Conservation (phyloP, 2,329 filamentous ascomycete species). For the Aspergillus ochraceoroseus region DNA sequence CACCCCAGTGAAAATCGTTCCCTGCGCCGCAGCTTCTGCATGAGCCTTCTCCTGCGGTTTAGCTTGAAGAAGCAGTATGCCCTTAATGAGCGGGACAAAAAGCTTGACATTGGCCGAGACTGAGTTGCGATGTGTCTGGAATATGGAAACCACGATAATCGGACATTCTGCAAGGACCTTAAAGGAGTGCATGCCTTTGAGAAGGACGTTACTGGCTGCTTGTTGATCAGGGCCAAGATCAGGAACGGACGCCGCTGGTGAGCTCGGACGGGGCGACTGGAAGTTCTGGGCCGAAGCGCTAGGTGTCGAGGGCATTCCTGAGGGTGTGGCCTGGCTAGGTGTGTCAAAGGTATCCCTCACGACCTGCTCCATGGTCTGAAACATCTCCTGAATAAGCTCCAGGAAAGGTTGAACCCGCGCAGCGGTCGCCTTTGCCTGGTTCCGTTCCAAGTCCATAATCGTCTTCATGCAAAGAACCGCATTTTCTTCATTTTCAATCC, state of each 20-base stretch:
- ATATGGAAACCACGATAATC: slow-evolving; percentile 97
- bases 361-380: slow-evolving; percentile 88
- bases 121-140: slow-evolving; percentile 79
- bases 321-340: slow-evolving; percentile 52
- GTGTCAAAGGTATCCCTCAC: slow-evolving; percentile 94
- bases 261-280: slow-evolving; percentile 83
- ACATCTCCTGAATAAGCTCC: slow-evolving; percentile 88
- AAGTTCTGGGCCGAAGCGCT: slow-evolving; percentile 59
- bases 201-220: slow-evolving; percentile 71
- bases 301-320: slow-evolving; percentile 51
- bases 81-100: slow-evolving; percentile 92
- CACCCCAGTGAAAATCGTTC: slow-evolving; percentile 84
- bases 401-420: slow-evolving; percentile 85
- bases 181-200: slow-evolving; percentile 97
- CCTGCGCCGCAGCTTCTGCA: slow-evolving; percentile 70
- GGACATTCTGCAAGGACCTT: slow-evolving; percentile 97
- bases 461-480: slow-evolving; percentile 98
- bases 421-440: slow-evolving; percentile 77
- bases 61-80: slow-evolving; percentile 80
- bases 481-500: slow-evolving; percentile 96
- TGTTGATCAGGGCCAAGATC: slow-evolving; percentile 82
- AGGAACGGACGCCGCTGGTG: slow-evolving; percentile 72
- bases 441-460: slow-evolving; percentile 91
- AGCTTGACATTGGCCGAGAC: slow-evolving; percentile 81
- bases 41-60: slow-evolving; percentile 91